These are phyloP conservation scores for Paraurostyla sp. DNA, from an alignment of 73 alveolate species.

Conservation along the genomic window DNA sequence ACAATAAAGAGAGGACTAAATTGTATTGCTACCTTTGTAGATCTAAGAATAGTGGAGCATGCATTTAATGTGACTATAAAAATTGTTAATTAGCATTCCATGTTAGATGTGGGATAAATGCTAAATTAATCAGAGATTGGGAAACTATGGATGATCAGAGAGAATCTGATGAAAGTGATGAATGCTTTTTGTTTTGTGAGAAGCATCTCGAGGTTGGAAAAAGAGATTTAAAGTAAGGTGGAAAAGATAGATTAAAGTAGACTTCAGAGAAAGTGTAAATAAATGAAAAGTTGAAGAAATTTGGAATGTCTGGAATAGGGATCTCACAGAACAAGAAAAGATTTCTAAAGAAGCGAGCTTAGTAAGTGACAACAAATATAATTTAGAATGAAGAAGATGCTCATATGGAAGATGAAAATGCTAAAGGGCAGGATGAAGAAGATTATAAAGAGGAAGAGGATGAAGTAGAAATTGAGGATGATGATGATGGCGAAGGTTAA, in stretches of 20 bases:
- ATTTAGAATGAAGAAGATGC: neutral
- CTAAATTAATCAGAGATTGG: conserved; percentile 5
- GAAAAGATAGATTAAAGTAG: neutral
- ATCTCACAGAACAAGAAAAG: neutral
- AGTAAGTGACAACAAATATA: too few species aligned
- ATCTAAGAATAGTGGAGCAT: conserved; percentile 25
- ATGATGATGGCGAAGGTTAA: neutral
- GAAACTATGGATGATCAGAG: conserved; percentile 61
- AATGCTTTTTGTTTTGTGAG: conserved; percentile 32
- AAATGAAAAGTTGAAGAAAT: neutral
- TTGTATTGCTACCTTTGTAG: conserved; percentile 60
- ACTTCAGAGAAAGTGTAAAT: neutral
- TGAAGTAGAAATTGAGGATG: neutral
- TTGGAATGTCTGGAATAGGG: too few species aligned
- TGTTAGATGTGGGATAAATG: conserved; percentile 64
- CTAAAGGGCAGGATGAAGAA: neutral
- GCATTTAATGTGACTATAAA: conserved; percentile 62
- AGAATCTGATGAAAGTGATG: conserved; percentile 24
- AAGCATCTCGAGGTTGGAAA: conserved; percentile 40
- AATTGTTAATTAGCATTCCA: conserved; percentile 54
- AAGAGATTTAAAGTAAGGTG: conserved; percentile 8
- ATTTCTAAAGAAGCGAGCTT: neutral
- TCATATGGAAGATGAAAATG: neutral
- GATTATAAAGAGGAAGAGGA: neutral
- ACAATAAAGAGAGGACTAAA: neutral